Evolutionary conservation across 2,329 filamentous ascomycete genomes (phyloP).

Genomic region (Hypomyces perniciosus): DNA sequence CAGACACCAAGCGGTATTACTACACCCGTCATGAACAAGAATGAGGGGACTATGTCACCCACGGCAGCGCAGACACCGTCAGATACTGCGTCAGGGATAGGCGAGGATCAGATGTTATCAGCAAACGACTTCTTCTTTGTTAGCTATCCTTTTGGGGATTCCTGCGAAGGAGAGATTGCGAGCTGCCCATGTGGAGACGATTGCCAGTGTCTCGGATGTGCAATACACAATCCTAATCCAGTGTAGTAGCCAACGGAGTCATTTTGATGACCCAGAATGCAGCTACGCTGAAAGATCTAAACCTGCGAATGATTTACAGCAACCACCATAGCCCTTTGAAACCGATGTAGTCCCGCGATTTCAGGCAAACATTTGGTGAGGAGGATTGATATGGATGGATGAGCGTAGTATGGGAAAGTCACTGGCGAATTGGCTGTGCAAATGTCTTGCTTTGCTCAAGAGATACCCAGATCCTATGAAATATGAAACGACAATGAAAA

Average conservation of each 20-base stretch:
- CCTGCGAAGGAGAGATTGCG: slow-evolving; percentile 43
- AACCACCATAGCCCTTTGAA: no score
- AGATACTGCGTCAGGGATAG: slow-evolving; percentile 37
- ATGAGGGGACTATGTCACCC: slow-evolving; percentile 31
- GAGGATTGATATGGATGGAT: background rate
- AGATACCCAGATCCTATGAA: background rate
- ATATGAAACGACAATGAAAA: no score
- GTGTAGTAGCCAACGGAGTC: no score
- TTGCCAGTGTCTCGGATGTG: slow-evolving; percentile 52
- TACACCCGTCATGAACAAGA: slow-evolving; percentile 11
- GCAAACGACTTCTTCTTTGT: slow-evolving; percentile 56
- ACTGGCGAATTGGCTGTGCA: background rate
- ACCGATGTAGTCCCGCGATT: no score
- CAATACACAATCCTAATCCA: slow-evolving; percentile 36
- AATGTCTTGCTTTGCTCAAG: no score
- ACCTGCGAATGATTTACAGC: no score
- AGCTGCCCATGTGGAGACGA: slow-evolving; percentile 55
- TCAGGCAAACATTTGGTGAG: no score
- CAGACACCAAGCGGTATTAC: slow-evolving; percentile 14
- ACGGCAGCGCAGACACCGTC: slow-evolving; percentile 41
- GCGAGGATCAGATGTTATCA: slow-evolving; percentile 46
- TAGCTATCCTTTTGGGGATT: slow-evolving; percentile 43
- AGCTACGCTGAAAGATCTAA: no score
- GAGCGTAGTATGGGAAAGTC: background rate
- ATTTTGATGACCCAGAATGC: no score